Conservation (phyloP, 768 basidiomycete species). For the Russula compacta region DNA sequence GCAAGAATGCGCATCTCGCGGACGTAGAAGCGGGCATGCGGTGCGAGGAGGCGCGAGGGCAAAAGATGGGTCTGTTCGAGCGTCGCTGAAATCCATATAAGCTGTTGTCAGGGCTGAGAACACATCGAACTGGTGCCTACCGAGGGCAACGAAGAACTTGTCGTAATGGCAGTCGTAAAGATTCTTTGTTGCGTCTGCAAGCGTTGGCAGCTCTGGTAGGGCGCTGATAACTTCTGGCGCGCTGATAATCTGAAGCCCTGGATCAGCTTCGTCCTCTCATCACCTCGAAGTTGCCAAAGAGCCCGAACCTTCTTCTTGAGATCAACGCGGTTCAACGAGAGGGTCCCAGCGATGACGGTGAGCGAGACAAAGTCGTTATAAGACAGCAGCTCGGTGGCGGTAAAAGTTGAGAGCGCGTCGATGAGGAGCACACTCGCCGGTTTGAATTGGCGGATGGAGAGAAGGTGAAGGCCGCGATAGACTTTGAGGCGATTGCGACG, state of each 20-base stretch:
- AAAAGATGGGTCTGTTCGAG: constrained; percentile 83
- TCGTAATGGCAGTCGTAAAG: constrained; percentile 92
- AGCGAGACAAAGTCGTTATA: constrained; percentile 89
- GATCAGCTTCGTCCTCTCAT: not conserved
- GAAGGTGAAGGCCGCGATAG: constrained; percentile 76
- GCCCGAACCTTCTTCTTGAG: constrained; percentile 82
- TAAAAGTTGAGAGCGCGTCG: constrained; percentile 91
- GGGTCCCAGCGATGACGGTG: constrained; percentile 68
- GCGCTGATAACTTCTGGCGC: constrained; percentile 85
- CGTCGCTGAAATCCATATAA: constrained; percentile 42
- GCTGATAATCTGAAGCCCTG: constrained; percentile 51
- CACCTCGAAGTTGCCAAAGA: not conserved
- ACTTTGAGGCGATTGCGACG: constrained; percentile 94
- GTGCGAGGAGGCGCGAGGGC: constrained; percentile 78
- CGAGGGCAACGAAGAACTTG: constrained; percentile 86
- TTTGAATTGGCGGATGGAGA: constrained; percentile 89
- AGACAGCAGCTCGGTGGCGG: constrained; percentile 77
- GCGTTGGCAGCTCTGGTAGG: constrained; percentile 70
- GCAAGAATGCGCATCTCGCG: constrained; percentile 96
- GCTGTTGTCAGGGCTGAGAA: not conserved
- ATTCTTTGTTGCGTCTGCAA: constrained; percentile 76
- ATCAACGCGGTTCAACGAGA: constrained; percentile 73
- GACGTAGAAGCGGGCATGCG: constrained; percentile 83
- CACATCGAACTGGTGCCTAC: constrained; percentile 31
- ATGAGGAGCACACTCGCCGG: constrained; percentile 76